Evolutionary conservation across 2,329 filamentous ascomycete genomes (phyloP).

Genomic region (Akanthomyces uredinophilus): DNA sequence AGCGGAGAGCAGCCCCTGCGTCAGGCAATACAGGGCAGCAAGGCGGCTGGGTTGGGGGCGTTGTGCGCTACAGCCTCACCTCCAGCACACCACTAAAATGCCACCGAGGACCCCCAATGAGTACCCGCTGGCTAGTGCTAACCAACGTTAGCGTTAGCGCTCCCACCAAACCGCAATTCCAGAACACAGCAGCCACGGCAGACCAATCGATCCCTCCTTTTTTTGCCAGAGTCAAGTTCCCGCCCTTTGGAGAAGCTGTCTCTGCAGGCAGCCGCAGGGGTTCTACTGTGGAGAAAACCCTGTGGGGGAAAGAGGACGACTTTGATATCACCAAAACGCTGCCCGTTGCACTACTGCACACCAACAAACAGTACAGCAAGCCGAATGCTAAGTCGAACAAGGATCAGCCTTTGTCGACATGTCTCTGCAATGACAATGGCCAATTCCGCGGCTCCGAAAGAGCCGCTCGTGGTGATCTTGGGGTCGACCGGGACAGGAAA

Average conservation of each 20-base stretch:
- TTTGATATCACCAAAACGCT: not conserved
- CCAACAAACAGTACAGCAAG: not conserved
- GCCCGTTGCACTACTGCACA: not conserved
- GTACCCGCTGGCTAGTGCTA: not conserved
- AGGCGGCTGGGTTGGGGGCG: not conserved
- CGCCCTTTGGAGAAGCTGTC: not conserved
- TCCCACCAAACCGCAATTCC: not conserved
- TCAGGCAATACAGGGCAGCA: not conserved
- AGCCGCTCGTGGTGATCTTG: constrained; percentile 73
- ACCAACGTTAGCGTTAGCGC: too few species aligned
- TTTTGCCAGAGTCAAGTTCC: not conserved
- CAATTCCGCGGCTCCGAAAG: constrained; percentile 31
- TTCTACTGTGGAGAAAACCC: constrained; percentile 3
- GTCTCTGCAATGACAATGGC: constrained; percentile 35
- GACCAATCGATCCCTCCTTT: not conserved
- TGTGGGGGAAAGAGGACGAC: not conserved
- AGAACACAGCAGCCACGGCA: not conserved
- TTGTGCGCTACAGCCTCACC: not conserved
- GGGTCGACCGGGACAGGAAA: constrained; percentile 93
- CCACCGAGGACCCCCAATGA: not conserved
- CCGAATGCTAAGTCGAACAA: constrained; percentile 10
- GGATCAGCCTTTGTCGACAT: constrained; percentile 26
- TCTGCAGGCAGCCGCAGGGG: not conserved
- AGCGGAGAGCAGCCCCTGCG: not conserved
- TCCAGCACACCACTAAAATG: not conserved